phyloP scores from a whole-genome alignment of 148 eudicot genomes.

The Cornus controversa region DNA sequence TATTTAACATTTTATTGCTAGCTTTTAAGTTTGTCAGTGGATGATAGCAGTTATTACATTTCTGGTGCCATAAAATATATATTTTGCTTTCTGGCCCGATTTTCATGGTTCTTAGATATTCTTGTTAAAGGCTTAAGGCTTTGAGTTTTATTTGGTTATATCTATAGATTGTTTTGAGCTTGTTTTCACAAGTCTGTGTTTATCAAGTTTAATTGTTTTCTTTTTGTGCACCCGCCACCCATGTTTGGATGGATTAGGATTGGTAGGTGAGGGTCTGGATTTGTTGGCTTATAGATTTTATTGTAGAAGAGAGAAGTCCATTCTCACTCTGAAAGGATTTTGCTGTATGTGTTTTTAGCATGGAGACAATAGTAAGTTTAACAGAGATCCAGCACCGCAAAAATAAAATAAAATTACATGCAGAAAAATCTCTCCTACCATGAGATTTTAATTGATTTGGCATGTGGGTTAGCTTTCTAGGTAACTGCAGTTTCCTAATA shows the following conservation, averaged over 20 bases:
- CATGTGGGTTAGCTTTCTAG: background rate
- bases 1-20: background rate
- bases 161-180: background rate
- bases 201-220: background rate
- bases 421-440: conserved; percentile 2
- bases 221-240: background rate
- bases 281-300: background rate
- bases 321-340: background rate
- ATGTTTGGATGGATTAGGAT: background rate
- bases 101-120: background rate
- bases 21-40: background rate
- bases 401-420: background rate
- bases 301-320: background rate
- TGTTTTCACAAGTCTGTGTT: too few species aligned
- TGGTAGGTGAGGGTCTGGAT: background rate
- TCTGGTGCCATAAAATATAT: background rate
- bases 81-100: background rate
- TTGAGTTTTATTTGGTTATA: background rate
- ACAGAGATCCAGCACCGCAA: background rate
- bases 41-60: background rate
- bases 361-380: background rate
- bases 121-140: background rate
- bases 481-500: conserved; percentile 7
- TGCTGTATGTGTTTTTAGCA: background rate
- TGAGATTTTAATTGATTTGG: background rate